Base-by-base conservation (phyloP, 2,329 filamentous ascomycete species). In the Alternaria arborescens region DNA sequence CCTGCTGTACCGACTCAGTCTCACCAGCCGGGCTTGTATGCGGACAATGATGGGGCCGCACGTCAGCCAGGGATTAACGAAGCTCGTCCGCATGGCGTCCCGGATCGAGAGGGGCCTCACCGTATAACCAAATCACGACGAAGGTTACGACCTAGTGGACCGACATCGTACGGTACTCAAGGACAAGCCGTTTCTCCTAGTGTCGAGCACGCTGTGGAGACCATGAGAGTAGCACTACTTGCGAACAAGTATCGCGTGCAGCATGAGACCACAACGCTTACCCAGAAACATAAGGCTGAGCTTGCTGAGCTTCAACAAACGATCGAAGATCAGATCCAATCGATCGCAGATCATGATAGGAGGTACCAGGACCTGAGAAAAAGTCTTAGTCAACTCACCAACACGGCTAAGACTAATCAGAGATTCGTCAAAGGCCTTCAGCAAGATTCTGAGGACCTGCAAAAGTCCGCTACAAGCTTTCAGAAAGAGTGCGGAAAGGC, bases 381-480 rank as follows among this genome's bases (percentile, higher is more conserved):
- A 4, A 43, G 44, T 14, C 5, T 70, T 4, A 28, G 52, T 5
- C 40, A 55, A 8, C 8, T 77, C 4, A 47, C 54, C 1, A 65
- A 68, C 1, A 68, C 62, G 20, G 63, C 67, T 5, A 70, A 60
- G 32, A 66, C 52, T 0, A 62, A 71, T 28, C 63, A 73, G n/a
- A 75, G 67, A 34, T 76, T 62, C 18, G 60, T 71, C 5, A 50
- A 63, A 8, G 75, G 75, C 16, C 56, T 78, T 16, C 70, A 71
- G 20, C 70, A 64, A 11, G 76, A 78, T 50, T 68, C 71, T 22
- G 67, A 68, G 22, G 69, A 64, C 8, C 16, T 73, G 8, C 69
- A 71, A 18, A 65, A 56, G n/a, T 54, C 55, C 0, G 52, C 41
- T 8, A 28, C 55, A 11, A 8, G 8, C 14, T 61, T 65, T n/a